Base-by-base conservation (phyloP, 148 eudicot species). In the Dysphania ambrosioides region DNA sequence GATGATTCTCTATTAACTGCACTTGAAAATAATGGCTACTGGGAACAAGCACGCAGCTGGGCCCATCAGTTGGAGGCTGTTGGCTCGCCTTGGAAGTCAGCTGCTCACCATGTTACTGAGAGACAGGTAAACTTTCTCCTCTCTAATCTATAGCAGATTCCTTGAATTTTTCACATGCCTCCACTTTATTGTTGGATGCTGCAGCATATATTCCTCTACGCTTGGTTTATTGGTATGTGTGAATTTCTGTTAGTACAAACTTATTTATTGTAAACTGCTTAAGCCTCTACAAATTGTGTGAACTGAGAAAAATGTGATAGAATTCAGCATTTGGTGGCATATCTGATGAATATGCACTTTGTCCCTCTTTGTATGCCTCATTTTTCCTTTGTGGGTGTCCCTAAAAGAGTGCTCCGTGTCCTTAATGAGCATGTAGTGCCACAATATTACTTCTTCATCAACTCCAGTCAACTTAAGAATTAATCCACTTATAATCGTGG, bases 41-140 rank as follows among this genome's bases (percentile, higher is more conserved):
- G 98, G 97, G 98, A 92, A 56, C 93, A 91, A 57, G 97, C 98
- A 32, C 97, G 96, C 66, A 90, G 72, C 71, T 95, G 97, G 96
- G 93, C 98, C 61, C 82, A 80, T 73, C 92, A 92, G 75, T 81
- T 95, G 86, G 97, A 95, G 82, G 92, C 92, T 55, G 90, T 80
- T 84, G 98, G 88, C 65, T 91, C 88, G 66, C 79, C 87, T 57
- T 92, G 96, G 92, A 92, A 87, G 75, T 88, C 87, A 72, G 93
- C 87, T 63, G 83, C 78, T 72, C 88, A 95, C 83, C 97, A 89
- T 83, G 97, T 95, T 76, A 92, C 97, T 47, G 97, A 95, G 82
- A 90, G 88, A 83, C 98, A 95, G 97, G 98, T 92, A 70, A 63
- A 30, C 35, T 40, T 49, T 18, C 29, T 47, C 73, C 27, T 32